phyloP scores from a whole-genome alignment of 2,329 filamentous ascomycete species.

The Colletotrichum sp. region DNA sequence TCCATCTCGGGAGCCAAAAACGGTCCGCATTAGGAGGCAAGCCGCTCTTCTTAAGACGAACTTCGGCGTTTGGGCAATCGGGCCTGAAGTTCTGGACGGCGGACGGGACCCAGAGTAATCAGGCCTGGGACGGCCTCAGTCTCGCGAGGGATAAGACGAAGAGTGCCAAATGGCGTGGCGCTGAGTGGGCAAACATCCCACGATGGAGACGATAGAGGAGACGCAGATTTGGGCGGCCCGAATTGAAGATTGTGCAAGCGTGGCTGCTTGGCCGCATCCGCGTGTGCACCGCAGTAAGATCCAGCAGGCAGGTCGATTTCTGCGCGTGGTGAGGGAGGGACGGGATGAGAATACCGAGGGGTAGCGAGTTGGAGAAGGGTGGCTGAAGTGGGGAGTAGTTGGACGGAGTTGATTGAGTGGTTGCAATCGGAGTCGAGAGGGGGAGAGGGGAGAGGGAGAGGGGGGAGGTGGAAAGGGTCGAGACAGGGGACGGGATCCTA shows the following conservation, averaged over 20 bases:
- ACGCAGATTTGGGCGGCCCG: neutral
- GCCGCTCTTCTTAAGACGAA: constrained; percentile 15
- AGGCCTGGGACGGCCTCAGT: neutral
- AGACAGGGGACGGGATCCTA: neutral
- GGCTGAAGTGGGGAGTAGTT: neutral
- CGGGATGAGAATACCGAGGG: constrained; percentile 2
- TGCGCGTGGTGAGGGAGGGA: neutral
- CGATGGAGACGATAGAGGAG: neutral
- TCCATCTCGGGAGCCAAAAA: constrained; percentile 1
- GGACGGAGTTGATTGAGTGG: neutral
- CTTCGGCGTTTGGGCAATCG: neutral
- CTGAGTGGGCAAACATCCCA: constrained; percentile 12
- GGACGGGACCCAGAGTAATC: constrained; percentile 8
- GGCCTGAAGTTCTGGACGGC: constrained; percentile 4
- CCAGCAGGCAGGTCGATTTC: neutral
- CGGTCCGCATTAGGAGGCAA: neutral
- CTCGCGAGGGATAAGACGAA: neutral
- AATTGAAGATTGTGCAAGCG: neutral
- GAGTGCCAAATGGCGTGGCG: neutral
- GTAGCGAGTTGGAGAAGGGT: constrained; percentile 9
- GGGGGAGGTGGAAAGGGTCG: neutral
- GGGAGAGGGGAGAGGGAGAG: neutral
- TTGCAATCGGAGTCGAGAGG: neutral
- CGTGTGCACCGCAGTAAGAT: neutral
- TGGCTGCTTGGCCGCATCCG: neutral